Evolutionary conservation across 345 rosid genomes (phyloP).

Genomic region (Eucalyptus victrix): DNA sequence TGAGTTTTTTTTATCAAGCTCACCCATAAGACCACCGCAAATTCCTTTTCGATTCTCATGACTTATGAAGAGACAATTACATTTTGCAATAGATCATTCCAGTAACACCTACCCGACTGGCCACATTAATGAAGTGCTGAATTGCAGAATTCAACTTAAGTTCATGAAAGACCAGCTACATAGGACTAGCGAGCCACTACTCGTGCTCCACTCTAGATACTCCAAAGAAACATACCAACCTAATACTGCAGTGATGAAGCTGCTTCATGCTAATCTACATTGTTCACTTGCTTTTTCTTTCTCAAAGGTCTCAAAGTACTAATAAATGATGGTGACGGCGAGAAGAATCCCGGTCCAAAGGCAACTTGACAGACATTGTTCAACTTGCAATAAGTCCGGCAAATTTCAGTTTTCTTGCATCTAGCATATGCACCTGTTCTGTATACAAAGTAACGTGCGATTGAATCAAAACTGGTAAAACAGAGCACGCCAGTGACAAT

Average conservation of each 20-base stretch:
- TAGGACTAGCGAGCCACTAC: background rate
- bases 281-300: background rate
- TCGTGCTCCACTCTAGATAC: background rate
- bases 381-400: too few relatives aligned
- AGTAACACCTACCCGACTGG: background rate
- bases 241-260: background rate
- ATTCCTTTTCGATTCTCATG: background rate
- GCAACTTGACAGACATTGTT: too few relatives aligned
- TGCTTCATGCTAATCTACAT: background rate
- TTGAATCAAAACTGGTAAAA: too few relatives aligned
- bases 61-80: background rate
- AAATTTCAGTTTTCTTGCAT: too few relatives aligned
- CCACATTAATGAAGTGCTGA: background rate
- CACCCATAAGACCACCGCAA: background rate
- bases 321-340: too few relatives aligned
- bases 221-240: background rate
- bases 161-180: background rate
- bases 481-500: background rate
- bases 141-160: background rate
- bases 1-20: background rate
- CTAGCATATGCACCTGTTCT: background rate
- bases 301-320: too few relatives aligned
- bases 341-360: too few relatives aligned
- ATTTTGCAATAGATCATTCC: background rate
- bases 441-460: background rate